These are phyloP conservation scores for Kwoniella europaea DNA, from an alignment of 768 basidiomycete species.

Conservation along the genomic window DNA sequence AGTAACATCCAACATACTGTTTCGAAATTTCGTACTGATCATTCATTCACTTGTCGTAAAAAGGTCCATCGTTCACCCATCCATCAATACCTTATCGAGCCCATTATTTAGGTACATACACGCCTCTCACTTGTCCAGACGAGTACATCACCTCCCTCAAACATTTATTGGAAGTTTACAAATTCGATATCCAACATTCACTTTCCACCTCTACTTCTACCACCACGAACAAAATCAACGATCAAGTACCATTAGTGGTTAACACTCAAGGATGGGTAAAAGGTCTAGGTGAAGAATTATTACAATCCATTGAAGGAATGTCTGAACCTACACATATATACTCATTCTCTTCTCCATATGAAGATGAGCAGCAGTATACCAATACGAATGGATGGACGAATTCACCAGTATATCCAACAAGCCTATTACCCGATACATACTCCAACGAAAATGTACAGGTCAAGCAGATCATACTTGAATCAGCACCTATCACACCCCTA, in stretches of 20 bases:
- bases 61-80: slow-evolving; percentile 89
- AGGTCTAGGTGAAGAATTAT: slow-evolving; percentile 84
- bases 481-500: slow-evolving; percentile 63
- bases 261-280: slow-evolving; percentile 99
- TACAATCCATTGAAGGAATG: slow-evolving; percentile 70
- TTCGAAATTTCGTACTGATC: neutral
- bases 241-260: slow-evolving; percentile 76
- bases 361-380: slow-evolving; percentile 5
- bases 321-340: slow-evolving; percentile 69
- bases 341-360: slow-evolving; percentile 45
- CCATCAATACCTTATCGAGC: slow-evolving; percentile 71
- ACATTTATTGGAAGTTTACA: slow-evolving; percentile 64
- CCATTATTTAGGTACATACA: slow-evolving; percentile 80
- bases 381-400: slow-evolving; percentile 36
- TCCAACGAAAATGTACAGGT: neutral
- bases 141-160: slow-evolving; percentile 74
- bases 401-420: slow-evolving; percentile 25
- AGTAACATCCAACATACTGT: slow-evolving; percentile 10
- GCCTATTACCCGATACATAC: slow-evolving; percentile 13
- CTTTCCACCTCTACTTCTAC: slow-evolving; percentile 51
- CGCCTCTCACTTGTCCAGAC: slow-evolving; percentile 76
- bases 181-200: slow-evolving; percentile 65
- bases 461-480: slow-evolving; percentile 55
- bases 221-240: neutral
- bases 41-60: neutral